These are phyloP conservation scores for Asparagopsis taxiformis DNA, from an alignment of 31 red algal species.

Conservation along the genomic window DNA sequence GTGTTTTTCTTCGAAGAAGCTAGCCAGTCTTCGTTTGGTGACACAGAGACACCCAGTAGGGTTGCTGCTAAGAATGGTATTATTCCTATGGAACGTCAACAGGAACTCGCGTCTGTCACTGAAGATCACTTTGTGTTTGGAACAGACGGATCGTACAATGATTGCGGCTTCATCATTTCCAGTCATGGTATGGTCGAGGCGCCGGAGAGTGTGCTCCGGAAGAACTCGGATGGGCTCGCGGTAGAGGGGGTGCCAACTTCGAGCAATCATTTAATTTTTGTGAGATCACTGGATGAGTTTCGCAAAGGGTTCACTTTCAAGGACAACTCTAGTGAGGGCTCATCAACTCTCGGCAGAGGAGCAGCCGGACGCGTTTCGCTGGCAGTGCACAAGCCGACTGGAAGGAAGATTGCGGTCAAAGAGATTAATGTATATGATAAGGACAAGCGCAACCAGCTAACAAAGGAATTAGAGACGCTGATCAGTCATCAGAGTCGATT, in stretches of 20 bases:
- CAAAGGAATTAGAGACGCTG: conserved; percentile 78
- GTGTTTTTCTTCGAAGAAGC: conserved; percentile 24
- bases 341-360: conserved; percentile 57
- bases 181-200: conserved; percentile 42
- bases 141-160: conserved; percentile 52
- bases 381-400: conserved; percentile 55
- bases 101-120: conserved; percentile 7
- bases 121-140: conserved; percentile 80
- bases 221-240: conserved; percentile 41
- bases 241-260: conserved; percentile 67
- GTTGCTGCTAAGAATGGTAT: neutral
- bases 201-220: conserved; percentile 68
- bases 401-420: conserved; percentile 68
- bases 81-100: neutral
- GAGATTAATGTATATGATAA: conserved; percentile 82
- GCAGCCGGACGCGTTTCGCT: conserved; percentile 66
- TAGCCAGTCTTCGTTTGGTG: conserved; percentile 30
- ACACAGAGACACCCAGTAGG: neutral
- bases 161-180: conserved; percentile 72
- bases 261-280: conserved; percentile 64
- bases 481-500: conserved; percentile 74
- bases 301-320: conserved; percentile 28
- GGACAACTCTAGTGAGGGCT: conserved; percentile 17
- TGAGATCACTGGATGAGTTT: conserved; percentile 67
- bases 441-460: conserved; percentile 65